phyloP scores from a whole-genome alignment of 768 basidiomycete species.

The Tylopilus rubrobrunneus region DNA sequence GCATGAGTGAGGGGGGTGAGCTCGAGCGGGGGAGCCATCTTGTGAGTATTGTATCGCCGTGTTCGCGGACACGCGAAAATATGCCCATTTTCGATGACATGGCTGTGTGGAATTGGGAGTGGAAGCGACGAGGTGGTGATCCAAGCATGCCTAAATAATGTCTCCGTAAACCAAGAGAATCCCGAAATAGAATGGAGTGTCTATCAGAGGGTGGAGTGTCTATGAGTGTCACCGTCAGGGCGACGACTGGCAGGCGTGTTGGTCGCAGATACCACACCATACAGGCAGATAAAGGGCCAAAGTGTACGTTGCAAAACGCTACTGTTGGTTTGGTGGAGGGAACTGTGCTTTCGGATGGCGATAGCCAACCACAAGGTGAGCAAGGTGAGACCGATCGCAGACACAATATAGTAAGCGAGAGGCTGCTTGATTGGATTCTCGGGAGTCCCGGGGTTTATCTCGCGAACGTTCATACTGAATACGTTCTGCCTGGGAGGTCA shows the following conservation, averaged over 20 bases:
- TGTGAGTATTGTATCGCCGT: too few species aligned
- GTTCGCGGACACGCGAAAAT: too few species aligned
- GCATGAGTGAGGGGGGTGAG: too few species aligned
- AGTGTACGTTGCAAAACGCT: constrained; percentile 3
- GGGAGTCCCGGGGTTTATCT: constrained; percentile 23
- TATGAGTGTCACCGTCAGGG: background rate
- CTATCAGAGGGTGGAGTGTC: background rate
- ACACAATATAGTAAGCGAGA: constrained; percentile 40
- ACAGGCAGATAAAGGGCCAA: constrained; percentile 23
- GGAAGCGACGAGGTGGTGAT: too few species aligned
- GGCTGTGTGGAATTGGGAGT: too few species aligned
- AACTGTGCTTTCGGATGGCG: constrained; percentile 39
- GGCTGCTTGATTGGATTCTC: constrained; percentile 16
- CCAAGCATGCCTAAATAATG: too few species aligned
- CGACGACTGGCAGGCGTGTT: background rate
- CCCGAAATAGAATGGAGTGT: background rate
- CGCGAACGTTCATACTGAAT: constrained; percentile 27
- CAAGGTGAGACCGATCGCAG: constrained; percentile 47
- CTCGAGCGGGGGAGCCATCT: too few species aligned
- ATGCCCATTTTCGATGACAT: too few species aligned
- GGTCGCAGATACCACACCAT: constrained; percentile 1
- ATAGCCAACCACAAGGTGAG: constrained; percentile 54
- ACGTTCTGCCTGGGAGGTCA: constrained; percentile 27
- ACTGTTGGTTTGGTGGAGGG: constrained; percentile 6
- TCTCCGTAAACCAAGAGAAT: background rate